phyloP scores from a whole-genome alignment of 768 basidiomycete species.

The Xerocomellus intermedius region DNA sequence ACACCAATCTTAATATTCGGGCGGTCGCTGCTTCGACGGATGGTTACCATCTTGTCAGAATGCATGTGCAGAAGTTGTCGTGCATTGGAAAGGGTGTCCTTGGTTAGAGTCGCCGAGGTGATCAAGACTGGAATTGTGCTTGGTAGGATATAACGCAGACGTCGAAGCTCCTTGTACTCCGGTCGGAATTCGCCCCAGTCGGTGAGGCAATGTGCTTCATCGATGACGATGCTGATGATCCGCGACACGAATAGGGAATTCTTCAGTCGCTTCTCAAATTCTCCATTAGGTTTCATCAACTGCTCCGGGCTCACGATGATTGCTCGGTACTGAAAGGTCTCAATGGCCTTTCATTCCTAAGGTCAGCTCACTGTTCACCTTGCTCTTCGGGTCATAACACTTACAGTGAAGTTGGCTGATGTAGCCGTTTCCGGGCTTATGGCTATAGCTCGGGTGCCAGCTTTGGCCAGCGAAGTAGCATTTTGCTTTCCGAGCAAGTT shows the following conservation, averaged over 20 bases:
- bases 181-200: background rate
- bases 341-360: background rate
- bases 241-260: background rate
- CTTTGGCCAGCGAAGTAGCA: background rate
- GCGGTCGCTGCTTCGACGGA: too few species aligned
- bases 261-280: slow-evolving; percentile 8
- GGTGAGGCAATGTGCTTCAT: background rate
- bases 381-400: too few species aligned
- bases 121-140: too few species aligned
- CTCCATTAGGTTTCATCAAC: slow-evolving; percentile 3
- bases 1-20: too few species aligned
- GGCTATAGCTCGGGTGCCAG: slow-evolving; percentile 13
- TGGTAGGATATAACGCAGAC: too few species aligned
- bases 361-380: too few species aligned
- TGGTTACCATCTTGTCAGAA: too few species aligned
- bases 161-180: too few species aligned
- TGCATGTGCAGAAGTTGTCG: too few species aligned
- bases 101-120: too few species aligned
- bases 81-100: too few species aligned
- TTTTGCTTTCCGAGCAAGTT: slow-evolving; percentile 27
- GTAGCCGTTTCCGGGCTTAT: slow-evolving; percentile 2
- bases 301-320: slow-evolving; percentile 7
- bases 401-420: background rate
- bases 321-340: background rate
- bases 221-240: background rate